Evolutionary conservation across 2,329 filamentous ascomycete genomes (phyloP).

Genomic region (Ascochyta viciae-villosae): DNA sequence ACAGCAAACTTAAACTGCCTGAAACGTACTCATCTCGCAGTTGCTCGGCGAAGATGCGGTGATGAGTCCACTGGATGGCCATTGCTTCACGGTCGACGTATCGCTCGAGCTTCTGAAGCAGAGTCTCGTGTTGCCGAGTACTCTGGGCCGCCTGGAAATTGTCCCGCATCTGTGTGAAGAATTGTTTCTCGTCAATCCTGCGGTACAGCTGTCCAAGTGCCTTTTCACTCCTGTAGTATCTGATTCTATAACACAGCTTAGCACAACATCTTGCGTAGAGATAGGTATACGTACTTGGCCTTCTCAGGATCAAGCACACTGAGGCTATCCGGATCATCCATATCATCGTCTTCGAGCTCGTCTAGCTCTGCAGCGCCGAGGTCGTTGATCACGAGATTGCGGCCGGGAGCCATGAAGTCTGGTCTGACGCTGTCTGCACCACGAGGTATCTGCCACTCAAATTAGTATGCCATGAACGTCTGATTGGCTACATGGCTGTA

Average conservation of each 20-base stretch:
- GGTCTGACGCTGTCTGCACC: slow-evolving; percentile 47
- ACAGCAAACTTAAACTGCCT: background rate
- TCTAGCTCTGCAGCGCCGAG: slow-evolving; percentile 31
- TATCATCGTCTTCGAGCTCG: slow-evolving; percentile 38
- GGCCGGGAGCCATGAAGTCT: slow-evolving; percentile 62
- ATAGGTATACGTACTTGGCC: slow-evolving; percentile 27
- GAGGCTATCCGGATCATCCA: slow-evolving; percentile 46
- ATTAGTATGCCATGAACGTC: background rate
- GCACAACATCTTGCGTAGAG: background rate
- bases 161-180: slow-evolving; percentile 53
- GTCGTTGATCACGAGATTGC: slow-evolving; percentile 46
- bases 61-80: slow-evolving; percentile 51
- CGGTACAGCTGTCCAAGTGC: slow-evolving; percentile 75
- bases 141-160: slow-evolving; percentile 20
- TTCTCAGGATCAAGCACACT: slow-evolving; percentile 54
- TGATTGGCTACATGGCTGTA: no score
- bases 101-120: slow-evolving; percentile 48
- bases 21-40: slow-evolving; percentile 46
- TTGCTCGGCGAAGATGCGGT: slow-evolving; percentile 50
- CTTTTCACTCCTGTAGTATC: slow-evolving; percentile 73
- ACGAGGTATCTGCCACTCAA: slow-evolving; percentile 16
- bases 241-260: slow-evolving; percentile 34
- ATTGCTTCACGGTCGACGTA: slow-evolving; percentile 51
- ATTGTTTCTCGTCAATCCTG: slow-evolving; percentile 73
- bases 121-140: slow-evolving; percentile 11